phyloP scores from a whole-genome alignment of 805 yeast genomes.

The Tetrapisispora taiwanensis region DNA sequence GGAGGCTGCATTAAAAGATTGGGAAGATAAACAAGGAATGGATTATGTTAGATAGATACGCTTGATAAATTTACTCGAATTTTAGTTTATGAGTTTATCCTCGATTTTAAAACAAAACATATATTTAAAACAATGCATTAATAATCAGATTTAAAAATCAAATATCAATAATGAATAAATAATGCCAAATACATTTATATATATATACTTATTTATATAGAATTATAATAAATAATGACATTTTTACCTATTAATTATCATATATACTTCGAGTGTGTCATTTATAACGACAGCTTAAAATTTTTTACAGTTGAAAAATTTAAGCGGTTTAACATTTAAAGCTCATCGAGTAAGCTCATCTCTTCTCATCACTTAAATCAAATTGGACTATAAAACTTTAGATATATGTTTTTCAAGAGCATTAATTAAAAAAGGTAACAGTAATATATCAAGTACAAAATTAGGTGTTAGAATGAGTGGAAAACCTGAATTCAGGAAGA shows the following conservation, averaged over 20 bases:
- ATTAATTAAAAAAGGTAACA: too few species aligned
- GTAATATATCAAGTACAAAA: not conserved
- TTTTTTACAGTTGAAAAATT: not conserved
- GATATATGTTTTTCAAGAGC: too few species aligned
- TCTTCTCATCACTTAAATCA: conserved; percentile 1
- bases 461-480: not conserved
- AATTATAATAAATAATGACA: too few species aligned
- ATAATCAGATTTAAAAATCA: too few species aligned
- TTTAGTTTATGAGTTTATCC: too few species aligned
- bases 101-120: too few species aligned
- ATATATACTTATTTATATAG: too few species aligned
- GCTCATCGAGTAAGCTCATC: conserved; percentile 2
- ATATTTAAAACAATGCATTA: not conserved
- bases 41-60: not conserved
- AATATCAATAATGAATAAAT: too few species aligned
- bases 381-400: too few species aligned
- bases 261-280: not conserved
- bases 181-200: too few species aligned
- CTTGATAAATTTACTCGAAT: too few species aligned
- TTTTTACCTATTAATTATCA: too few species aligned
- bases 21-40: conserved; percentile 36
- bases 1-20: conserved; percentile 52
- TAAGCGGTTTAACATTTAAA: not conserved
- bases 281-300: not conserved
- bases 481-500: conserved; percentile 12